Percentiles rank a stretch among this genome's conserved stretches.
Evolutionary conservation across 2,329 filamentous ascomycete species (phyloP).

Genomic region (Aspergillus fumigatus): DNA sequence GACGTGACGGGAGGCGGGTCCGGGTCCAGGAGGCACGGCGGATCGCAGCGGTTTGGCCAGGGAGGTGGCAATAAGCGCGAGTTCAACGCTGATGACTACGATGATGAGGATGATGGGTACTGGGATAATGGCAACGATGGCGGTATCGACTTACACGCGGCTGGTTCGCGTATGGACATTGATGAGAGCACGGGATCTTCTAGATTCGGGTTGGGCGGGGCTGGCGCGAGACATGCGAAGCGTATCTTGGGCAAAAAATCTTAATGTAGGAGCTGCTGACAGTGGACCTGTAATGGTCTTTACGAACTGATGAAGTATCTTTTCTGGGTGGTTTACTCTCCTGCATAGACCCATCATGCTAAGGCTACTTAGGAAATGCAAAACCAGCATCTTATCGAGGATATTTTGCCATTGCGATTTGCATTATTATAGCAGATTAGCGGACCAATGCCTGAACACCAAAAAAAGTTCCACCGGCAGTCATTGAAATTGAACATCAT

Average conservation of each 20-base stretch:
- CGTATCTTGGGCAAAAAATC: conserved; percentile 34
- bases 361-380: background rate
- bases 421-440: conserved; percentile 12
- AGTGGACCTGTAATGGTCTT: background rate
- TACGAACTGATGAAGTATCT: background rate
- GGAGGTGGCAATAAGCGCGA: conserved; percentile 39
- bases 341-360: background rate
- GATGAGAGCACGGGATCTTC: conserved; percentile 31
- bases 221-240: conserved; percentile 29
- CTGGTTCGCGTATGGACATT: conserved; percentile 36
- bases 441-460: conserved; percentile 15
- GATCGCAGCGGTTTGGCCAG: conserved; percentile 7
- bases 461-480: conserved; percentile 22
- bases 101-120: conserved; percentile 34
- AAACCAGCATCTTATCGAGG: background rate
- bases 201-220: conserved; percentile 15
- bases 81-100: conserved; percentile 33
- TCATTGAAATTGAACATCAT: conserved; percentile 24
- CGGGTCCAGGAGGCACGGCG: conserved; percentile 7
- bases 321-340: background rate
- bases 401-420: conserved; percentile 6
- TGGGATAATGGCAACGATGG: conserved; percentile 28
- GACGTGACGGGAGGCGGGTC: conserved; percentile 3
- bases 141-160: conserved; percentile 20
- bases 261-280: conserved; percentile 10